Evolutionary conservation across 495 filamentous ascomycete species (phyloP).

Genomic region (Terfezia claveryi): DNA sequence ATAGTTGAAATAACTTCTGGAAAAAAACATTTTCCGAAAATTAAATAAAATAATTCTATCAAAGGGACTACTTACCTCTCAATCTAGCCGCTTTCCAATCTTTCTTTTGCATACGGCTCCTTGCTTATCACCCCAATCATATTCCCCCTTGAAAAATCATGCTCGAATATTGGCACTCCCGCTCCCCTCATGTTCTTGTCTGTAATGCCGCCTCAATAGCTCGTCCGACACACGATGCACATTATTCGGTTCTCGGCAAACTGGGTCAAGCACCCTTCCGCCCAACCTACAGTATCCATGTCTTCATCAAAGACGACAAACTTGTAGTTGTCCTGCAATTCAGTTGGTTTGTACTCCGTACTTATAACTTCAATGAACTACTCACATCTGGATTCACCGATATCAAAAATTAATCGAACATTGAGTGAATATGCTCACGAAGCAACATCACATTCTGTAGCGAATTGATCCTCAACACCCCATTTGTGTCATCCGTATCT

Average conservation of each 20-base stretch:
- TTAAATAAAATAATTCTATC: too few species aligned
- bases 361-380: background rate
- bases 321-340: conserved; percentile 22
- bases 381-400: conserved; percentile 12
- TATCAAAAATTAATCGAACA: conserved; percentile 19
- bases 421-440: conserved; percentile 11
- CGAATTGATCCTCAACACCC: conserved; percentile 18
- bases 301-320: conserved; percentile 13
- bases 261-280: conserved; percentile 9
- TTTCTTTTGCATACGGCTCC: conserved; percentile 17
- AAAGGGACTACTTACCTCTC: too few species aligned
- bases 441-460: conserved; percentile 22
- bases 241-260: conserved; percentile 14
- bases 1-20: too few species aligned
- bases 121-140: conserved; percentile 21
- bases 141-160: conserved; percentile 20
- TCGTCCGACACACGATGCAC: conserved; percentile 11
- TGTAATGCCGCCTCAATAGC: conserved; percentile 2
- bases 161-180: conserved; percentile 17
- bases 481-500: conserved; percentile 4
- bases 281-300: background rate
- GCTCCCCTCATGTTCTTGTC: conserved; percentile 4
- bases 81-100: conserved; percentile 22
- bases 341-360: too few species aligned
- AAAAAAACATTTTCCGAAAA: too few species aligned